phyloP scores from a whole-genome alignment of 1,284 basidiomycete genomes.

The Heliocybe sulcata region DNA sequence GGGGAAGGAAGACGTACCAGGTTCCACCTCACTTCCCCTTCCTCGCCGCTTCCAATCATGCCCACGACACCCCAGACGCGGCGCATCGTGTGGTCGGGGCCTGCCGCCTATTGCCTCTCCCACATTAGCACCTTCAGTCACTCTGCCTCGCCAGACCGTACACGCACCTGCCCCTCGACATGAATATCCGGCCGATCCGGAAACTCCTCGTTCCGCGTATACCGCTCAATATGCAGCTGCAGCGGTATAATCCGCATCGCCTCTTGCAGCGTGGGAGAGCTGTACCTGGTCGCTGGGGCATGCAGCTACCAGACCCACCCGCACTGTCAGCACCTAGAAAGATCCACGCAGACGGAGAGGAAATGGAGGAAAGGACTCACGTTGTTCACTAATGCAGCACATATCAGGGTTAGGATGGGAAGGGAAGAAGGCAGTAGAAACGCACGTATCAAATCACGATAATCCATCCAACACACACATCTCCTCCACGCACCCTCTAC shows the following conservation, averaged over 20 bases:
- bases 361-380: slow-evolving; percentile 15
- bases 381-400: slow-evolving; percentile 25
- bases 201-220: slow-evolving; percentile 27
- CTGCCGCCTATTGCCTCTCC: slow-evolving; percentile 20
- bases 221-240: slow-evolving; percentile 35
- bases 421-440: too few species aligned
- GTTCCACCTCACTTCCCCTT: slow-evolving; percentile 45
- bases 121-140: slow-evolving; percentile 27
- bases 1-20: slow-evolving; percentile 30
- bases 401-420: too few species aligned
- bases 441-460: slow-evolving; percentile 44
- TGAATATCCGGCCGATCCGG: slow-evolving; percentile 41
- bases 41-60: slow-evolving; percentile 30
- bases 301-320: slow-evolving; percentile 3
- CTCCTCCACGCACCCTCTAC: slow-evolving; percentile 46
- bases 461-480: slow-evolving; percentile 52
- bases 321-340: neutral
- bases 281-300: slow-evolving; percentile 20
- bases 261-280: slow-evolving; percentile 29
- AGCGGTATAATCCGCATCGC: slow-evolving; percentile 47
- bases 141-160: too few species aligned
- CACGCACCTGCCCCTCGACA: slow-evolving; percentile 32
- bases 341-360: slow-evolving; percentile 1
- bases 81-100: slow-evolving; percentile 11
- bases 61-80: slow-evolving; percentile 35